Conservation (phyloP, 2,329 filamentous ascomycete genomes). For the Tolypocladium guangdongense region DNA sequence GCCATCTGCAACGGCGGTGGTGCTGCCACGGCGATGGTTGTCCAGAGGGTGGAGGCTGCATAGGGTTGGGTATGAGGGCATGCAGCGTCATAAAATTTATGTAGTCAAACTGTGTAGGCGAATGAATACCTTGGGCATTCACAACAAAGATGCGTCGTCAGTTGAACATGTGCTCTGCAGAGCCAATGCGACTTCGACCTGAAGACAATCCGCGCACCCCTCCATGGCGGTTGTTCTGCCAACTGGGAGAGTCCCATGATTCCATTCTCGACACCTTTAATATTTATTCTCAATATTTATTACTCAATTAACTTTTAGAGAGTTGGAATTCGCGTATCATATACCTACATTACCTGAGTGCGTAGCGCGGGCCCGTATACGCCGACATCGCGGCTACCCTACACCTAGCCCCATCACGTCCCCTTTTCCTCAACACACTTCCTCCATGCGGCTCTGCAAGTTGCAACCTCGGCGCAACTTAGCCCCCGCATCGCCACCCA, state of each 20-base stretch:
- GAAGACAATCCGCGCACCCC: no score
- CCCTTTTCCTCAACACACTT: conserved; percentile 2
- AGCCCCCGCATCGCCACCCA: conserved; percentile 4
- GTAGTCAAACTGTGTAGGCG: not conserved
- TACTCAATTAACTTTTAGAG: no score
- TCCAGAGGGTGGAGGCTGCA: conserved; percentile 64
- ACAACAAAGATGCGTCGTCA: not conserved
- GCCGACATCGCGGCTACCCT: not conserved
- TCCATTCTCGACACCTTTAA: no score
- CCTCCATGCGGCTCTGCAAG: not conserved
- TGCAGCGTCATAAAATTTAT: not conserved
- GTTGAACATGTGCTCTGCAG: no score
- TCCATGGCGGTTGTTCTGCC: no score
- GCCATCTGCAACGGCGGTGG: conserved; percentile 97
- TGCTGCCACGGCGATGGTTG: conserved; percentile 80
- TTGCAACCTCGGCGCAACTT: not conserved
- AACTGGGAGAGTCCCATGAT: no score
- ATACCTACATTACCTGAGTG: no score
- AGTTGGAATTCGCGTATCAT: no score
- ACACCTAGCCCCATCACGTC: conserved; percentile 1
- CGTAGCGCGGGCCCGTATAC: not conserved
- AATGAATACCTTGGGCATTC: not conserved
- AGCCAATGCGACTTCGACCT: no score
- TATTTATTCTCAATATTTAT: no score
- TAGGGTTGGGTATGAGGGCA: conserved; percentile 15